phyloP scores from a whole-genome alignment of 2,329 filamentous ascomycete species.

The Aspergillus sp. region DNA sequence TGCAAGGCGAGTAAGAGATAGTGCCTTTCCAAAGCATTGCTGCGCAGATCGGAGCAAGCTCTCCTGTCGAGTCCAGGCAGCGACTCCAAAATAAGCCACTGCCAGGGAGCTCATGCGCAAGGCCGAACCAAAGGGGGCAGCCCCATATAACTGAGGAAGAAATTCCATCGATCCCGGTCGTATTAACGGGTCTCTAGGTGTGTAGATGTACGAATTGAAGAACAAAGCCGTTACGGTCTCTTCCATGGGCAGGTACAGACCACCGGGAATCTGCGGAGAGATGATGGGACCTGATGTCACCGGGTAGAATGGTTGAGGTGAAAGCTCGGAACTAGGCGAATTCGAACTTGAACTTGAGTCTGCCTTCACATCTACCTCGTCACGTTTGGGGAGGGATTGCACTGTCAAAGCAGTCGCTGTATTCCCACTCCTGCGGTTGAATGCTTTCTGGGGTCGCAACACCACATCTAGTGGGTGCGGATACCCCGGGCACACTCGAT shows the following conservation, averaged over 20 bases:
- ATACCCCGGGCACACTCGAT: conserved; percentile 30
- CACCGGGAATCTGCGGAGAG: conserved; percentile 11
- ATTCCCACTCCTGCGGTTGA: conserved; percentile 17
- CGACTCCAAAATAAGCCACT: conserved; percentile 29
- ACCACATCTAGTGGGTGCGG: conserved; percentile 30
- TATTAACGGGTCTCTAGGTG: conserved; percentile 26
- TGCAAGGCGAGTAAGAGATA: conserved; percentile 25
- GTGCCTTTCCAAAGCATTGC: conserved; percentile 23
- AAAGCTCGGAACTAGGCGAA: background rate
- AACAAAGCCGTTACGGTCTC: conserved; percentile 28
- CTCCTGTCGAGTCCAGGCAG: conserved; percentile 29
- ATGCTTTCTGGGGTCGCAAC: conserved; percentile 25
- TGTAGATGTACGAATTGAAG: conserved; percentile 31
- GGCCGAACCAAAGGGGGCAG: conserved; percentile 20
- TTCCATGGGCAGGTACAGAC: conserved; percentile 24
- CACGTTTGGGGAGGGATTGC: background rate
- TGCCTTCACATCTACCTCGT: background rate
- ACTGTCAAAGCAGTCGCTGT: background rate
- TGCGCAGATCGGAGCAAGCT: conserved; percentile 23
- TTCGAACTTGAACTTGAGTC: background rate
- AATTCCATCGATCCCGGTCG: conserved; percentile 30
- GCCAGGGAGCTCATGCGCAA: conserved; percentile 26
- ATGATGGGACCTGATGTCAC: background rate
- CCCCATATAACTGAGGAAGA: conserved; percentile 23
- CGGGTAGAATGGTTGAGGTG: background rate